A percentile compares a stretch with the other conserved stretches of the same genome.
Evolutionary conservation across 2,329 filamentous ascomycete genomes (phyloP).

Genomic region (Colletotrichum sansevieriae): DNA sequence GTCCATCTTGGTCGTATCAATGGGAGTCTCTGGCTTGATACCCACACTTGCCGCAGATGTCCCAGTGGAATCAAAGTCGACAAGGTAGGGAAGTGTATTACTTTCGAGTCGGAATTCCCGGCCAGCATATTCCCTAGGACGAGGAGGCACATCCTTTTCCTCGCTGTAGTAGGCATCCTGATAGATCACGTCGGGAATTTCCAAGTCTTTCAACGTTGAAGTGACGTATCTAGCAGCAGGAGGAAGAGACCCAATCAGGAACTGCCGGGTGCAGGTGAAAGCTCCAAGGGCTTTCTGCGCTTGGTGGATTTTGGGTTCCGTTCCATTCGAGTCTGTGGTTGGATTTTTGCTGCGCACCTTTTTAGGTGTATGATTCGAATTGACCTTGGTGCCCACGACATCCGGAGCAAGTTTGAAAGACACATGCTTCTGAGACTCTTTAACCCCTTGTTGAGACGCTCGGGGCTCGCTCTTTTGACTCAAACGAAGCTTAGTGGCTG

Average conservation of each 20-base stretch:
- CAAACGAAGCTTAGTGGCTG: conserved; percentile 71
- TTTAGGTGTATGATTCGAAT: conserved; percentile 30
- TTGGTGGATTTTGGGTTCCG: conserved; percentile 15
- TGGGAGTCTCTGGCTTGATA: conserved; percentile 58
- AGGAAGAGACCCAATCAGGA: conserved; percentile 49
- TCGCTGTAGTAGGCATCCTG: conserved; percentile 89
- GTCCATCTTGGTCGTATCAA: conserved; percentile 66
- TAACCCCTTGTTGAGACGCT: conserved; percentile 19
- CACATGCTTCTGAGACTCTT: conserved; percentile 50
- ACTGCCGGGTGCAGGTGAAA: conserved; percentile 45
- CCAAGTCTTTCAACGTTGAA: conserved; percentile 68
- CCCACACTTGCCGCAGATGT: conserved; percentile 67
- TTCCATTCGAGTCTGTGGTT: conserved; percentile 33
- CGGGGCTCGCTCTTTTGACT: conserved; percentile 64
- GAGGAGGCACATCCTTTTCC: conserved; percentile 84
- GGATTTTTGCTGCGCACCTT: conserved; percentile 33
- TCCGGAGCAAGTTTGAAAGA: conserved; percentile 48
- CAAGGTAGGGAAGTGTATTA: conserved; percentile 82
- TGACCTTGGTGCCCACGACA: conserved; percentile 26
- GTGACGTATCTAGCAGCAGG: conserved; percentile 59
- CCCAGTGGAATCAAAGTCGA: conserved; percentile 78
- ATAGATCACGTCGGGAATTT: conserved; percentile 79
- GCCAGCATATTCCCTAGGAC: conserved; percentile 86
- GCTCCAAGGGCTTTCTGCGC: conserved; percentile 18
- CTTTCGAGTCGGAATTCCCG: conserved; percentile 85